Conservation (phyloP, 2,329 filamentous ascomycete species). For the Ceratocystis alfenasii region DNA sequence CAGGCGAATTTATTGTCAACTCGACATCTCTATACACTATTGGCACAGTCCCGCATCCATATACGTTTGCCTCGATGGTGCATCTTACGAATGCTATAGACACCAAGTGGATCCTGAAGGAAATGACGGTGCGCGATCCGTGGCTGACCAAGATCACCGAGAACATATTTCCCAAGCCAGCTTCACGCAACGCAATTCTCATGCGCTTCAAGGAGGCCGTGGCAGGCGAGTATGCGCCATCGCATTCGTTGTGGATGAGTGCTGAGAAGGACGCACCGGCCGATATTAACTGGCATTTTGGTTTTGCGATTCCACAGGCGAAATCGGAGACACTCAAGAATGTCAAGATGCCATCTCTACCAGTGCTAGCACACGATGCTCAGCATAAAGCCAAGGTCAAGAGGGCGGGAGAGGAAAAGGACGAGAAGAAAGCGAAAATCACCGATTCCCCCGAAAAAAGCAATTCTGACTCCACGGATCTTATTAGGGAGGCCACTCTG, state of each 20-base stretch:
- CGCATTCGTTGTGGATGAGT: constrained; percentile 65
- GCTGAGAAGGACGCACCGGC: constrained; percentile 51
- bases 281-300: constrained; percentile 83
- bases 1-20: constrained; percentile 58
- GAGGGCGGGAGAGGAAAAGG: not conserved
- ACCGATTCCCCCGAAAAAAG: constrained; percentile 26
- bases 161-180: constrained; percentile 42
- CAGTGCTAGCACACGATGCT: constrained; percentile 36
- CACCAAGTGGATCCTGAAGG: constrained; percentile 51
- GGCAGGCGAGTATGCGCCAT: constrained; percentile 49
- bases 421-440: not conserved
- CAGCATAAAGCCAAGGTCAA: constrained; percentile 13
- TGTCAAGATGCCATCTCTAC: constrained; percentile 25
- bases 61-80: constrained; percentile 62
- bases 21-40: constrained; percentile 64
- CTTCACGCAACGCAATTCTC: constrained; percentile 49
- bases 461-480: constrained; percentile 35
- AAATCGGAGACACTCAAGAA: constrained; percentile 18
- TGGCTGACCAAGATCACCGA: constrained; percentile 67
- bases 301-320: constrained; percentile 61
- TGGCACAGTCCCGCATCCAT: constrained; percentile 81
- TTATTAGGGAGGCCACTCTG: constrained; percentile 36
- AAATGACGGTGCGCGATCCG: constrained; percentile 55
- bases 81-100: constrained; percentile 50
- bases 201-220: constrained; percentile 71